These are phyloP conservation scores for Pseudohalonectria lignicola DNA, from an alignment of 2,329 filamentous ascomycete genomes.

Conservation along the genomic window DNA sequence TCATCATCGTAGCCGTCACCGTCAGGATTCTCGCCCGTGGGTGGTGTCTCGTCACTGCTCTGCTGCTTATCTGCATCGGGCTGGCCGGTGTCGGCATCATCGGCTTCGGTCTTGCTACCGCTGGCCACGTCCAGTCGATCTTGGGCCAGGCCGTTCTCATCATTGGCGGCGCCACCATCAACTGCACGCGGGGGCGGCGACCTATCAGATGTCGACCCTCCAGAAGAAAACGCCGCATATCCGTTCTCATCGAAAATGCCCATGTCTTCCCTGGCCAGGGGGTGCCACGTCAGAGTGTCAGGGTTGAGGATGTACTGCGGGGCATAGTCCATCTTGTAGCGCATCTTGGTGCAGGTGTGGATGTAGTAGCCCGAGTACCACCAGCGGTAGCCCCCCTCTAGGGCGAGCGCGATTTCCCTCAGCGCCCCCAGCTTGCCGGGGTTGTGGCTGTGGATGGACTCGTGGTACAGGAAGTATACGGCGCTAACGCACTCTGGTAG, in stretches of 20 bases:
- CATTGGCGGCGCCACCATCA: too few species aligned
- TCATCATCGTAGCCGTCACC: constrained; percentile 9
- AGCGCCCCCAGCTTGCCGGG: constrained; percentile 70
- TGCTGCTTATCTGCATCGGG: neutral
- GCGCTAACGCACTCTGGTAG: constrained; percentile 68
- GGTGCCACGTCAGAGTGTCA: constrained; percentile 50
- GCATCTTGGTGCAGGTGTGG: constrained; percentile 71
- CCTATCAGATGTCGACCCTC: too few species aligned
- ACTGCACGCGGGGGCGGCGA: too few species aligned
- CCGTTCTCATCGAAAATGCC: constrained; percentile 38
- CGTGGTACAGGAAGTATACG: constrained; percentile 76
- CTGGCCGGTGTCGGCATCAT: constrained; percentile 14
- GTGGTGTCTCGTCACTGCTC: neutral
- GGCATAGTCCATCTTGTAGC: constrained; percentile 70
- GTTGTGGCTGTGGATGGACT: constrained; percentile 56
- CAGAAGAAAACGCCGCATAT: constrained; percentile 46
- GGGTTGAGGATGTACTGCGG: constrained; percentile 68
- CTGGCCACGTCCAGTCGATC: too few species aligned
- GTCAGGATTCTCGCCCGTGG: too few species aligned
- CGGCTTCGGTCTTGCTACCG: neutral
- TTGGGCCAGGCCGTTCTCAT: too few species aligned
- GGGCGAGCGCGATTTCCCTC: constrained; percentile 59
- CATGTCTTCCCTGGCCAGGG: constrained; percentile 39
- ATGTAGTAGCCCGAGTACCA: constrained; percentile 82
- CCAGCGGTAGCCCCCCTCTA: constrained; percentile 58